Base-by-base conservation (phyloP, 78 protist genomes). In the Guillardia theta region DNA sequence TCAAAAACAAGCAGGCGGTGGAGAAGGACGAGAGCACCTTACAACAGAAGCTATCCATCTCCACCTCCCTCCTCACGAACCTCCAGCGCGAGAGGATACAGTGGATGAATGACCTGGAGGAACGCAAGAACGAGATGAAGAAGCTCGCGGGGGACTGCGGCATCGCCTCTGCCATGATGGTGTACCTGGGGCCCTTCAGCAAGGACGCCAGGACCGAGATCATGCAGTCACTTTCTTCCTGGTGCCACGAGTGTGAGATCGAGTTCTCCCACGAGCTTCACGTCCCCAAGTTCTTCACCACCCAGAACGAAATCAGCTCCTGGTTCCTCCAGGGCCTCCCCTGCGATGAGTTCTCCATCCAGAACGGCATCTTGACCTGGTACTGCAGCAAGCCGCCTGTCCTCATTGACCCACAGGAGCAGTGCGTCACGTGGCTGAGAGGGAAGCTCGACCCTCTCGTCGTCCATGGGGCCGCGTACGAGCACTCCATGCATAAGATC, bases 361-460 rank as follows among this genome's bases (percentile, higher is more conserved):
- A 98, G 94, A 98, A 97, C 94, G 99, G 97, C 37, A 96, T 98
- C 77, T 93, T 98, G 92, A 96, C 95, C 53, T 94, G 97, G 5
- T 30, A 54, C 78, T 94, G 45, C 47, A 0, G 33, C 94, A 24
- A 95, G 88, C 97, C 50, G 76, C 98, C 99, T 44, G 97, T 98
- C 24, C 80, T 98, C 64, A 96, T 98, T 64, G 99, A 98, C 92
- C 99, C 99, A 2, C 99, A 98, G 92, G 97, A 96, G 15, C 98
- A 98, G 93, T 98, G 95, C 15, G 54, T 80, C 41, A 15, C 3
- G 22, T 98, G 99, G 99, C 53, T 98, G 88, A 96, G 92, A 62
- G 93, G 39, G 80, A n/a, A 30, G 30, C 93, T 95, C 43, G 9
- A 21, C 5, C 88, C 93, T n/a, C 33, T 19, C 94, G 93, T 96